These are phyloP conservation scores for Pancytospora philotis DNA, from an alignment of 371 early-diverging fungal genomes.

Conservation along the genomic window DNA sequence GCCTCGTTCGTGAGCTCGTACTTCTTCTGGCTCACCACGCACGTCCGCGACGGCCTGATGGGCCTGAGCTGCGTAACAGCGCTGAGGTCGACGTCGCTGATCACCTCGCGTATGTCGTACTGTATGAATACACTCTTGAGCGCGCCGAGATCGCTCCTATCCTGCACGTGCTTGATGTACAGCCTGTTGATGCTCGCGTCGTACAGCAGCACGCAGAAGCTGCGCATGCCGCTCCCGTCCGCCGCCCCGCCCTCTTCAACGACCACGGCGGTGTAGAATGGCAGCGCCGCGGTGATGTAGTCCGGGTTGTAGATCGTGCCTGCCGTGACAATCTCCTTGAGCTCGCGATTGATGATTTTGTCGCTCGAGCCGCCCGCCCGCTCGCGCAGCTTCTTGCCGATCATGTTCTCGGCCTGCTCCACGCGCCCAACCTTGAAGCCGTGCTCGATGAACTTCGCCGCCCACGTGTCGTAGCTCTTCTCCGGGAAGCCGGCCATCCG, in stretches of 20 bases:
- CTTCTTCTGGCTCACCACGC: neutral
- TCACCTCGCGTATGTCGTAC: conserved; percentile 56
- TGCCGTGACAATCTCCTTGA: conserved; percentile 78
- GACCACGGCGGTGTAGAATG: conserved; percentile 59
- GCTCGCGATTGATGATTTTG: conserved; percentile 79
- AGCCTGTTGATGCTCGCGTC: conserved; percentile 85
- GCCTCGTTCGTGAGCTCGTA: conserved; percentile 17
- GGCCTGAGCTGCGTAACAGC: neutral
- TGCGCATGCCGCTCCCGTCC: neutral
- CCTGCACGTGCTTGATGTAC: conserved; percentile 67
- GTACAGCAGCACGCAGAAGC: conserved; percentile 74
- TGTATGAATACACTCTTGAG: conserved; percentile 72
- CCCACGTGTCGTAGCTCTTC: conserved; percentile 81
- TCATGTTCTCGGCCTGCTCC: conserved; percentile 88
- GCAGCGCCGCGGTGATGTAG: conserved; percentile 62
- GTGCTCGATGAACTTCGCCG: conserved; percentile 79
- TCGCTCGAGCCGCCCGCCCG: conserved; percentile 62
- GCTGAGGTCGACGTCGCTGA: conserved; percentile 25
- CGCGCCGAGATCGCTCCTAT: conserved; percentile 70
- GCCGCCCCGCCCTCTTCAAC: conserved; percentile 60
- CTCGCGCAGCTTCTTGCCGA: conserved; percentile 85
- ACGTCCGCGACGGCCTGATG: neutral
- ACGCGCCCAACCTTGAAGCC: conserved; percentile 92
- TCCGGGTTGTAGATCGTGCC: conserved; percentile 83
- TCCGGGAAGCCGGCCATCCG: conserved; percentile 98